These are phyloP conservation scores for Epichloe sp. DNA, from an alignment of 2,329 filamentous ascomycete genomes.

Conservation along the genomic window DNA sequence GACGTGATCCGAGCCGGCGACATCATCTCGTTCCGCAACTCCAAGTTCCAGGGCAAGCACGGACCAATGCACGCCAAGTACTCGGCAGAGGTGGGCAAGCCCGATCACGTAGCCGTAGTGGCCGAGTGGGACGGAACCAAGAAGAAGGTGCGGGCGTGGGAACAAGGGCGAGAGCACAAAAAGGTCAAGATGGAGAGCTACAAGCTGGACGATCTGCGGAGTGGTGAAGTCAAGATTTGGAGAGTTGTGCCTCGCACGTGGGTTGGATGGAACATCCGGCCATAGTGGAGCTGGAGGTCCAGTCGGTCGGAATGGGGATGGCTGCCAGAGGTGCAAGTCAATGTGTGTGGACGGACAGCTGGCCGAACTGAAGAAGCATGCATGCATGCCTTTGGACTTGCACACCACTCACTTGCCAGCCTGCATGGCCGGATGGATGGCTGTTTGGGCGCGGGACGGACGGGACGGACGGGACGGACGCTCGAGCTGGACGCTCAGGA, in stretches of 20 bases:
- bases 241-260: conserved; percentile 82
- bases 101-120: conserved; percentile 80
- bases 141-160: conserved; percentile 93
- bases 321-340: conserved; percentile 4
- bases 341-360: conserved; percentile 1
- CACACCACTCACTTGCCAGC: not conserved
- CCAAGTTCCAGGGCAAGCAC: conserved; percentile 88
- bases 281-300: conserved; percentile 28
- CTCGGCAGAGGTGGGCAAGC: conserved; percentile 71
- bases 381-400: not conserved
- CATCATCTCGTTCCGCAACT: conserved; percentile 84
- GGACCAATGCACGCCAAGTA: conserved; percentile 95
- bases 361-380: not conserved
- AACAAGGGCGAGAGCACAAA: conserved; percentile 88
- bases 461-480: too few relatives aligned
- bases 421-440: too few relatives aligned
- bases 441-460: too few relatives aligned
- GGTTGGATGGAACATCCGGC: conserved; percentile 71
- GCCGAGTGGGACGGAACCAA: conserved; percentile 97
- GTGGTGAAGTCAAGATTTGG: conserved; percentile 96
- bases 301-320: conserved; percentile 3
- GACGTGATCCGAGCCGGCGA: conserved; percentile 92
- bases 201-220: conserved; percentile 79
- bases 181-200: conserved; percentile 93
- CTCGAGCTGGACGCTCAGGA: too few relatives aligned